Base-by-base conservation (phyloP, 208 protist genomes). In the Leishmania lainsoni region DNA sequence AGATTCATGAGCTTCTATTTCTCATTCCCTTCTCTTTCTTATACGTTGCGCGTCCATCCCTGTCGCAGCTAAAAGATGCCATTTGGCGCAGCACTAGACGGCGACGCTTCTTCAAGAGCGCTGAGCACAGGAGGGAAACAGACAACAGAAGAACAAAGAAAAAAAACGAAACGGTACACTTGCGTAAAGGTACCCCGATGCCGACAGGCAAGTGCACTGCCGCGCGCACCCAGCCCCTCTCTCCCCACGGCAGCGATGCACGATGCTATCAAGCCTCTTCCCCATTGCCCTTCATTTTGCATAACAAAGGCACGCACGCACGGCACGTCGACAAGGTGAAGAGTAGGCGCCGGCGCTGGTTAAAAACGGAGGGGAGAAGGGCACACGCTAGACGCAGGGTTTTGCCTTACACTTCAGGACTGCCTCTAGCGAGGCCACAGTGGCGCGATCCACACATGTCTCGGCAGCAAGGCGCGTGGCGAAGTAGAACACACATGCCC, bases 381-480 rank as follows among this genome's bases (percentile, higher is more conserved):
- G 10, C 6, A 51, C 20, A 2, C 32, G 39, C 17, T 14, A 48
- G 39, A 52, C 42, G 51, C 66, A 63, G 48, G 48, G 32, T 48
- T n/a, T 48, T 39, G 76, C 56, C 51, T 78, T 52, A 1, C 77
- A 73, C 56, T 74, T 85, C 9, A 85, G 52, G 22, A 81, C 0
- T 5, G 81, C 76, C 26, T 85, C 81, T 14, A 85, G 35, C 14
- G 81, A 68, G 4, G 72, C 71, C 5, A 45, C 61, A 3, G 71
- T 79, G 63, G 81, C 81, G 49, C 81, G 84, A 29, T 81, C 76
- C 26, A 82, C 65, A 48, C 84, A 87, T 26, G 76, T 81, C 61
- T 87, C 84, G 16, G 84, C 84, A 14, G 79, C 84, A 1, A 87
- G 84, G 2, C 84, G 84, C 6, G 84, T 87, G 9, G 84, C 61